Evolutionary conservation across 2,329 filamentous ascomycete species (phyloP).

Genomic region (Paracoccidioides brasiliensis): DNA sequence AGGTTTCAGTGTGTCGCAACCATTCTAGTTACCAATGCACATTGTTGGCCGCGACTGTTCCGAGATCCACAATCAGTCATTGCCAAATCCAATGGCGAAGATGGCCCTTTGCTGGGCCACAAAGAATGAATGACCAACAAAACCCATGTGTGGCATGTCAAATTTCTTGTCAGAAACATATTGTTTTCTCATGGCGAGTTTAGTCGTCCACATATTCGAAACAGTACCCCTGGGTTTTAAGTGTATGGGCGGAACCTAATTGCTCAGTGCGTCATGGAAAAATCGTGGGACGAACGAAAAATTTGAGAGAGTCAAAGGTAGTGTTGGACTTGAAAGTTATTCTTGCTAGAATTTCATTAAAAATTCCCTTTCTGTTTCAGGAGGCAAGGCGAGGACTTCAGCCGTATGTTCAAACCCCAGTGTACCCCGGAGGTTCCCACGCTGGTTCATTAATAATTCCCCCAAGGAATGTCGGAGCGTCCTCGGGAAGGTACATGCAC

Average conservation of each 20-base stretch:
- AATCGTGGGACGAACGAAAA: constrained; percentile 50
- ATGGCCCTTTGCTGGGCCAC: constrained; percentile 58
- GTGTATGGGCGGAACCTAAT: constrained; percentile 68
- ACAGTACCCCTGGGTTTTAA: constrained; percentile 63
- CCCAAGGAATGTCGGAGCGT: constrained; percentile 53
- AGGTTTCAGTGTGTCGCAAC: constrained; percentile 62
- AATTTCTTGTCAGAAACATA: constrained; percentile 50
- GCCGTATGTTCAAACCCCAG: too few relatives aligned
- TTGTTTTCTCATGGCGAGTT: constrained; percentile 69
- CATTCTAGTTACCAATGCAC: constrained; percentile 79
- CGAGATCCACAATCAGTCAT: constrained; percentile 46
- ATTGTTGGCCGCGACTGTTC: constrained; percentile 53
- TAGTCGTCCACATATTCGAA: constrained; percentile 64
- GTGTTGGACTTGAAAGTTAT: constrained; percentile 58
- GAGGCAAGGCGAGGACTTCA: constrained; percentile 31
- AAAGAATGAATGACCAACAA: background rate
- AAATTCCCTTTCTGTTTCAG: constrained; percentile 59
- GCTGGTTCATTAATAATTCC: constrained; percentile 65
- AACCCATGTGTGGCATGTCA: constrained; percentile 32
- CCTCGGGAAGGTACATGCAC: constrained; percentile 55
- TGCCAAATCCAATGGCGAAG: constrained; percentile 57
- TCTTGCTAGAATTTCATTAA: constrained; percentile 50
- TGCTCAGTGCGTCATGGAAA: constrained; percentile 60
- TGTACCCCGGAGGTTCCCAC: constrained; percentile 33
- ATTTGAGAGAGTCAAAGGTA: constrained; percentile 36